Evolutionary conservation across 2,329 filamentous ascomycete species (phyloP).

Genomic region (Sporothrix dimorphospora): DNA sequence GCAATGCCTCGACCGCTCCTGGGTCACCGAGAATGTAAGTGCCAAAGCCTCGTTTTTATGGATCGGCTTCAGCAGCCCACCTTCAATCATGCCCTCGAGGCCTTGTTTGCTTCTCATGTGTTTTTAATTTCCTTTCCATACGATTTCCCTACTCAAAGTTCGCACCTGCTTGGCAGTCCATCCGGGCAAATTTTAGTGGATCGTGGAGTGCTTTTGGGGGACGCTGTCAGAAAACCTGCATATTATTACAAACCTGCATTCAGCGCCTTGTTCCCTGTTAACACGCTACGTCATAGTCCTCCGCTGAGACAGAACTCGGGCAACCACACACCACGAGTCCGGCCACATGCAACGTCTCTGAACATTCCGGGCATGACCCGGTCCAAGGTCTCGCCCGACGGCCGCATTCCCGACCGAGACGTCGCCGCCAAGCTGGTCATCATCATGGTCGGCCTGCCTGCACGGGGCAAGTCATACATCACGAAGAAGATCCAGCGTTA

Average conservation of each 20-base stretch:
- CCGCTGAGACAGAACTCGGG: conserved; percentile 75
- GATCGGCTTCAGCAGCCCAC: neutral
- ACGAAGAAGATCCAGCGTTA: conserved; percentile 97
- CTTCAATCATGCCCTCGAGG: too few species aligned
- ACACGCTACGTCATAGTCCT: conserved; percentile 52
- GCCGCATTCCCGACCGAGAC: conserved; percentile 89
- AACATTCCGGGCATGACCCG: conserved; percentile 96
- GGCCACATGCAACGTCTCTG: conserved; percentile 86
- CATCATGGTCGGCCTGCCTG: conserved; percentile 96
- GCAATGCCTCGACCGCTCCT: conserved; percentile 61
- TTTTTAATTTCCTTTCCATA: conserved; percentile 27
- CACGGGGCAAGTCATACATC: conserved; percentile 96
- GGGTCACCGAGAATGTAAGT: conserved; percentile 63
- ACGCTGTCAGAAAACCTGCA: conserved; percentile 6
- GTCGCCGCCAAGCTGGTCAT: conserved; percentile 96
- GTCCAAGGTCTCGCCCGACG: conserved; percentile 93
- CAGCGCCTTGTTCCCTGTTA: conserved; percentile 17
- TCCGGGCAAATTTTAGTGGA: conserved; percentile 10
- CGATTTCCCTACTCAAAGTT: conserved; percentile 28
- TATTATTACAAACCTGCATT: conserved; percentile 20
- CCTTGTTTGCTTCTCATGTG: neutral
- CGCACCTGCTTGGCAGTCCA: conserved; percentile 7
- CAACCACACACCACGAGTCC: conserved; percentile 73
- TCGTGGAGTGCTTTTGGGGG: conserved; percentile 15
- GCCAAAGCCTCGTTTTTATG: neutral